Conservation (phyloP, 148 eudicot genomes). For the Vaccinium macrocarpon region DNA sequence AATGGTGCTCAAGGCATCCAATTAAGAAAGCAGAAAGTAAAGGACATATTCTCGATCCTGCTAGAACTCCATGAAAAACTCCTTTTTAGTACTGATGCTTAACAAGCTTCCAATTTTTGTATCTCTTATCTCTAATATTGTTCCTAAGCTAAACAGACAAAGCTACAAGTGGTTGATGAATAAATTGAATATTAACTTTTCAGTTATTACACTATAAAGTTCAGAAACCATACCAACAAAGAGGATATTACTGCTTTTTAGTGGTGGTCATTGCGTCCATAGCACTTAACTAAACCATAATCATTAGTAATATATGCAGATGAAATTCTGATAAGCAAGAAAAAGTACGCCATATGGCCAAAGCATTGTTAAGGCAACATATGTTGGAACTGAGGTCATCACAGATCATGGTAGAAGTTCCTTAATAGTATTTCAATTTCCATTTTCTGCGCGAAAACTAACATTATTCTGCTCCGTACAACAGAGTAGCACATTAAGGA, state of each 20-base stretch:
- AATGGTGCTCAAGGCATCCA: not conserved
- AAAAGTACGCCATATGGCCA: not conserved
- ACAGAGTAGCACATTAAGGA: not conserved
- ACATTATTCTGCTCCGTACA: not conserved
- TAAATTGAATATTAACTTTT: not conserved
- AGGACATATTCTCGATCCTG: not conserved
- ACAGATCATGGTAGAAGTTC: slow-evolving; percentile 4
- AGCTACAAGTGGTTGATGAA: not conserved
- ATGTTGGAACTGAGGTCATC: not conserved
- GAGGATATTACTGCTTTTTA: not conserved
- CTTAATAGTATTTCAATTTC: not conserved
- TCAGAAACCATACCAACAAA: not conserved
- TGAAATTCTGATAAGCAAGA: not conserved
- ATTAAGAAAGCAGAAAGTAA: not conserved
- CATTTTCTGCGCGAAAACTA: not conserved
- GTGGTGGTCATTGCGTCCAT: not conserved
- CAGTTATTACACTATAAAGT: not conserved
- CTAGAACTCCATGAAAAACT: not conserved
- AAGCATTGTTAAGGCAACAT: not conserved
- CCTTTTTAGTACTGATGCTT: not conserved
- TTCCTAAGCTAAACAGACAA: not conserved
- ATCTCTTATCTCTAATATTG: not conserved
- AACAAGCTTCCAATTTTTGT: not conserved
- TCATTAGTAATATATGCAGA: not conserved
- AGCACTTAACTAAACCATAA: not conserved